phyloP scores from a whole-genome alignment of 2,329 filamentous ascomycete species.

The Cladobotryum mycophilum region DNA sequence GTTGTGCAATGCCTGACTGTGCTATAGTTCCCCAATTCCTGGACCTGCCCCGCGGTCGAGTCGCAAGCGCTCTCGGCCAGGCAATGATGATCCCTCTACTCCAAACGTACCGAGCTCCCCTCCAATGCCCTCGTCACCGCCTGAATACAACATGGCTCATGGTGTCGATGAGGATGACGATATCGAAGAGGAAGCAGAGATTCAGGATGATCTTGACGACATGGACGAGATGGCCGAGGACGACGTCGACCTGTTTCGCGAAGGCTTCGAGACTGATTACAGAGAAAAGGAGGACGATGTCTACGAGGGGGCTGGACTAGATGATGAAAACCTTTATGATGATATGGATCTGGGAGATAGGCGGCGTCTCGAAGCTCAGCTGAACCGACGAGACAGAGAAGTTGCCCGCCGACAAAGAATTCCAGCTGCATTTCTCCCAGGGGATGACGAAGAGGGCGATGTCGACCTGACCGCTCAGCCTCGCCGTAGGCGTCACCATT shows the following conservation, averaged over 20 bases:
- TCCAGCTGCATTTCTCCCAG: conserved; percentile 67
- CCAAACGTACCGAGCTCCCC: conserved; percentile 49
- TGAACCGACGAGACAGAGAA: conserved; percentile 69
- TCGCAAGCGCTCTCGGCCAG: conserved; percentile 51
- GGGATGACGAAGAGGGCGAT: conserved; percentile 79
- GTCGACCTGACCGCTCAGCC: conserved; percentile 82
- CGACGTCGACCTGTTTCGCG: conserved; percentile 70
- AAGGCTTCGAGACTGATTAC: conserved; percentile 69
- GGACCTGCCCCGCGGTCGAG: conserved; percentile 48
- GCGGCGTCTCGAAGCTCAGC: conserved; percentile 63
- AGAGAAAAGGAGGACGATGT: conserved; percentile 57
- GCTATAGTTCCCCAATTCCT: conserved; percentile 69
- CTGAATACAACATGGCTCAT: conserved; percentile 58
- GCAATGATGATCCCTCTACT: conserved; percentile 45
- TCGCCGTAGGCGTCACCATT: conserved; percentile 76
- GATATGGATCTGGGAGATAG: conserved; percentile 60
- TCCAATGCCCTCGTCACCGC: conserved; percentile 61
- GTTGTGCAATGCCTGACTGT: conserved; percentile 10
- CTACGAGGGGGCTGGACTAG: conserved; percentile 67
- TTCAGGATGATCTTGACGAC: conserved; percentile 68
- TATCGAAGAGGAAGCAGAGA: conserved; percentile 63
- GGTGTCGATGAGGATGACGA: conserved; percentile 66
- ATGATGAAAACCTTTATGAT: conserved; percentile 71
- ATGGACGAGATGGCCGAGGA: conserved; percentile 78
- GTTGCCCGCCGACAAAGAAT: conserved; percentile 60